Evolutionary conservation across 2,329 filamentous ascomycete species (phyloP).

Genomic region (Cladophialophora bantiana): DNA sequence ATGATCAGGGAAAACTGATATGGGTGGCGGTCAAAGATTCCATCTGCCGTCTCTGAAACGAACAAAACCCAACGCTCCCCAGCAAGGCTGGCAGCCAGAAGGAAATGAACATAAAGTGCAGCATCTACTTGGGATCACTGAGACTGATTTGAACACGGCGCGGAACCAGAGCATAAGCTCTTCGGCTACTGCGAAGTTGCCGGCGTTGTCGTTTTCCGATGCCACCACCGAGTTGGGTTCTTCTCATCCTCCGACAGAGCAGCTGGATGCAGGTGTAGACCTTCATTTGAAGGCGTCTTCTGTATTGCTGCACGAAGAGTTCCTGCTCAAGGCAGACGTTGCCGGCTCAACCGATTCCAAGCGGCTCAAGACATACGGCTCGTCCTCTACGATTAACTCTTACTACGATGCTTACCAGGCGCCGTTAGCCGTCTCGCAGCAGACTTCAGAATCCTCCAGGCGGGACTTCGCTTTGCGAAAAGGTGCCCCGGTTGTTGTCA

Average conservation of each 20-base stretch:
- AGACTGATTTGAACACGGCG: conserved; percentile 32
- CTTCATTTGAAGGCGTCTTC: conserved; percentile 36
- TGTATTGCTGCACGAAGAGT: conserved; percentile 35
- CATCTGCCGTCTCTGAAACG: conserved; percentile 30
- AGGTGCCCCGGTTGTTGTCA: conserved; percentile 44
- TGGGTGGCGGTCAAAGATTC: conserved; percentile 34
- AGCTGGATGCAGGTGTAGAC: conserved; percentile 12
- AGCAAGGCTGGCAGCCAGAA: conserved; percentile 26
- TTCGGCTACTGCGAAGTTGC: conserved; percentile 32
- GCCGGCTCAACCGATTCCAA: conserved; percentile 11
- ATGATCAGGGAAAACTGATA: conserved; percentile 15
- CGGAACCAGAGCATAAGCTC: conserved; percentile 40
- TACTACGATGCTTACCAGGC: conserved; percentile 56
- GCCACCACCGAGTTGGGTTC: conserved; percentile 39
- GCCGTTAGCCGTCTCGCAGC: conserved; percentile 50
- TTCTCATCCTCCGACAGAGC: conserved; percentile 26
- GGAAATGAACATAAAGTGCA: conserved; percentile 36
- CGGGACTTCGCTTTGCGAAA: conserved; percentile 50
- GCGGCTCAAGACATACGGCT: conserved; percentile 39
- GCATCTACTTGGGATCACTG: conserved; percentile 39
- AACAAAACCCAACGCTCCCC: conserved; percentile 24
- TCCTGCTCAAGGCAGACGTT: conserved; percentile 20
- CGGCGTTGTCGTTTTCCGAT: conserved; percentile 37
- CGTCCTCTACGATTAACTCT: conserved; percentile 56
- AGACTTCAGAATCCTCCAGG: conserved; percentile 53